Evolutionary conservation across 352 stramenopile species (phyloP).

Genomic region (Saprolegnia parasitica): DNA sequence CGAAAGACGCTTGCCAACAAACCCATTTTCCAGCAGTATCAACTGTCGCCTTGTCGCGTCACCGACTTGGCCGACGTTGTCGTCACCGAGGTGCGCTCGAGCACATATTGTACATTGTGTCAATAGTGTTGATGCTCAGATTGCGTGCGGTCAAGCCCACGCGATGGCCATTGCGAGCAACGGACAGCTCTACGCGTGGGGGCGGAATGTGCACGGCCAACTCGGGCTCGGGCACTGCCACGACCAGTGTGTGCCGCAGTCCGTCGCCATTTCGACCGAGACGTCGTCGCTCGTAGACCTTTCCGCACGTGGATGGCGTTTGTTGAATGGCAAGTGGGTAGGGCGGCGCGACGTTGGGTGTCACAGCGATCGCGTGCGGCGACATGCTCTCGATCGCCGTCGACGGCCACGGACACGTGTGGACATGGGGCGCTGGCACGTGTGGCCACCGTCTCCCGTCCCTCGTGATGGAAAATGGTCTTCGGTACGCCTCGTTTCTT

Average conservation of each 20-base stretch:
- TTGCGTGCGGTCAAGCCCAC: slow-evolving; percentile 74
- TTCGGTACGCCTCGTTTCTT: not conserved
- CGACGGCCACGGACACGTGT: slow-evolving; percentile 55
- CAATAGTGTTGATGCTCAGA: too few relatives aligned
- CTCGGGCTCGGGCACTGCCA: slow-evolving; percentile 57
- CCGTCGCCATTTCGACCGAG: slow-evolving; percentile 19
- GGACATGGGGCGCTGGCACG: slow-evolving; percentile 62
- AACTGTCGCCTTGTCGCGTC: slow-evolving; percentile 40
- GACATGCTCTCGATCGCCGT: slow-evolving; percentile 79
- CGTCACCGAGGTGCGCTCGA: slow-evolving; percentile 27
- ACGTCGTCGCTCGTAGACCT: not conserved
- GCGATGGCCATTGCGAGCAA: slow-evolving; percentile 54
- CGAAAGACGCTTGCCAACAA: slow-evolving; percentile 38
- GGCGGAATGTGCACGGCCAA: slow-evolving; percentile 67
- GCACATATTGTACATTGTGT: too few relatives aligned
- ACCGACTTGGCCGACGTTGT: not conserved
- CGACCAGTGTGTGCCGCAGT: slow-evolving; percentile 28
- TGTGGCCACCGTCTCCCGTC: not conserved
- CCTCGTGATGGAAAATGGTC: not conserved
- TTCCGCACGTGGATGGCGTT: not conserved
- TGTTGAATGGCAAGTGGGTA: too few relatives aligned
- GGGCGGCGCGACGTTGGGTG: slow-evolving; percentile 4
- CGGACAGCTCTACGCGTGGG: slow-evolving; percentile 70
- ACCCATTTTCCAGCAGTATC: slow-evolving; percentile 42
- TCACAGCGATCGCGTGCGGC: slow-evolving; percentile 49